Evolutionary conservation across 1,284 basidiomycete genomes (phyloP), one percentile per base, ranked within the genome.

Genomic region (Cutaneotrichosporon sp.): DNA sequence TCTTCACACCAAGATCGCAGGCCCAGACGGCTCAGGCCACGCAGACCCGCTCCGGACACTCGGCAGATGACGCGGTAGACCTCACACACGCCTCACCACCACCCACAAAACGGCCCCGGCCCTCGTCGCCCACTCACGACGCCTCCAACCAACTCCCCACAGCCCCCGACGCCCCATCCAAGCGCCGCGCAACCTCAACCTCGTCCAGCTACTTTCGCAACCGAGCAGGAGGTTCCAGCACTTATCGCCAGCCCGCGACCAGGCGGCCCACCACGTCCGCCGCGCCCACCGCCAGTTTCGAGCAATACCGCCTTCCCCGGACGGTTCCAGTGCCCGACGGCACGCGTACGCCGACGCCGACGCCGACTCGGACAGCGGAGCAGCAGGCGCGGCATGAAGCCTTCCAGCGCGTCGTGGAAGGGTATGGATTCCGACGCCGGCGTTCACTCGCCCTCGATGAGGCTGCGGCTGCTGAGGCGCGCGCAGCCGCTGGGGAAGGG

Each of bases 381-480:
- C 65, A 71, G 51, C 45, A 60, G 24, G 35, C 37, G 4, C 59
- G 67, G 24, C 72, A 68, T 46, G 65, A 65, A 33, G 55, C 50
- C 12, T 75, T 68, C 70, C 62, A 67, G 33, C 49, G 51, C 4
- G 44, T 63, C 11, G 55, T 49, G 1, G n/a, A 19, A 6, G 37
- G 66, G n/a, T 49, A 12, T 53, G 48, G 31, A 38, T 69, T 73
- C 16, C 64, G 62, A 17, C 63, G 73, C 10, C 56, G 73, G 1
- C 47, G 67, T 17, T 72, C 70, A 10, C 52, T 76, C 3, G 65
- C 67, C 12, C 59, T 76, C n/a, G 75, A 76, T 42, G 68, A 72
- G 47, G 72, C 73, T 0, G 72, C 67, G 14, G 68, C 66, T 2
- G 64, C 59, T 4, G 71, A 71, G 52, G 56, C 60, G 12, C 42